Conservation (phyloP, 1,139 yeast genomes). For the Suhomyces bokatorum region DNA sequence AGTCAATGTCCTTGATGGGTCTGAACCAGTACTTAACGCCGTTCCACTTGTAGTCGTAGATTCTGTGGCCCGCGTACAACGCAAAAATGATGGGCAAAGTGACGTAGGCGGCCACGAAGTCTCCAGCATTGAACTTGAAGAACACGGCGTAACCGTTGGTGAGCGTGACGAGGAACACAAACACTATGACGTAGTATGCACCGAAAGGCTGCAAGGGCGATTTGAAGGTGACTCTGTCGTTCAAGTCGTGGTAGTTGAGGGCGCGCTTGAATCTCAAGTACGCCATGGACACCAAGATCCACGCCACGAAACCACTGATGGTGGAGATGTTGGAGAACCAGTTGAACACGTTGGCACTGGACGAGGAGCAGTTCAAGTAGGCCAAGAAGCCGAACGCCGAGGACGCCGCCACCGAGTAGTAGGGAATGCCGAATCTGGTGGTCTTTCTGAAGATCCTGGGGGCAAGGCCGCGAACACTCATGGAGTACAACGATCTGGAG, state of each 20-base stretch:
- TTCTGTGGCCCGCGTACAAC: constrained; percentile 46
- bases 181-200: constrained; percentile 49
- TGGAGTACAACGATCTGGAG: constrained; percentile 65
- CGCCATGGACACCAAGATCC: constrained; percentile 54
- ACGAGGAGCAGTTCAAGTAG: constrained; percentile 58
- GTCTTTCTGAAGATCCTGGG: constrained; percentile 57
- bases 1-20: constrained; percentile 46
- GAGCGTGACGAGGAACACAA: constrained; percentile 47
- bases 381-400: constrained; percentile 56
- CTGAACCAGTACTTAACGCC: constrained; percentile 35
- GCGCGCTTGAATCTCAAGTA: constrained; percentile 59
- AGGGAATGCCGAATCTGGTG: constrained; percentile 63
- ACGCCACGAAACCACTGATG: constrained; percentile 67
- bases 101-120: constrained; percentile 62
- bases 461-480: constrained; percentile 63
- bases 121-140: constrained; percentile 50
- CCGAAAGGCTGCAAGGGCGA: constrained; percentile 53
- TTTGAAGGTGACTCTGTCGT: constrained; percentile 49
- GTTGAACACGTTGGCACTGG: constrained; percentile 56
- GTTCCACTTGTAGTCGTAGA: constrained; percentile 28
- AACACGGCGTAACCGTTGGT: constrained; percentile 63
- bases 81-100: constrained; percentile 55
- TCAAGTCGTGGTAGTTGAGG: constrained; percentile 38
- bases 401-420: constrained; percentile 46
- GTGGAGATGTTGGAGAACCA: constrained; percentile 74